Percentiles rank a stretch among this genome's conserved stretches.
These are phyloP conservation scores for Pythium phragmitis DNA, from an alignment of 352 stramenopile genomes.

Conservation along the genomic window DNA sequence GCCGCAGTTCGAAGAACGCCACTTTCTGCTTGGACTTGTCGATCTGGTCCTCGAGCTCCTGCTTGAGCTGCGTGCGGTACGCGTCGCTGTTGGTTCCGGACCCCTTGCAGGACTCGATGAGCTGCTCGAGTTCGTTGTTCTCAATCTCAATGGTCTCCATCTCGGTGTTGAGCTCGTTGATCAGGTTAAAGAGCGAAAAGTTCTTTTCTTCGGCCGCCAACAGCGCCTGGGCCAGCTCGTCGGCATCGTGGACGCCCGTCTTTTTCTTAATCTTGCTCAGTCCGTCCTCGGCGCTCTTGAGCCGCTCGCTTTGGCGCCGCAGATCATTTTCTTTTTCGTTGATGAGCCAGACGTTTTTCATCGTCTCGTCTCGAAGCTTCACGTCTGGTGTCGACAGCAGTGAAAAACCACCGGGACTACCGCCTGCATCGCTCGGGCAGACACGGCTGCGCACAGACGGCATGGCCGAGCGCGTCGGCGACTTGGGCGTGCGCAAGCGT, in stretches of 20 bases:
- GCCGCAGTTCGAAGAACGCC: slow-evolving; percentile 54
- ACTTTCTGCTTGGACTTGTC: slow-evolving; percentile 84
- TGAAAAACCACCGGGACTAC: slow-evolving; percentile 42
- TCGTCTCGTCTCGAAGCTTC: slow-evolving; percentile 72
- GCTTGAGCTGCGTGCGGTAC: slow-evolving; percentile 54
- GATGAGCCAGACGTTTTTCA: slow-evolving; percentile 73
- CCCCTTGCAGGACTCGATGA: slow-evolving; percentile 61
- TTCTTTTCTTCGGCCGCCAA: slow-evolving; percentile 92
- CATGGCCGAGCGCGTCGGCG: slow-evolving; percentile 33
- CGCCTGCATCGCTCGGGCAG: slow-evolving; percentile 15
- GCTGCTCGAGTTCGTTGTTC: slow-evolving; percentile 67
- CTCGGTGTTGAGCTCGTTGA: slow-evolving; percentile 92
- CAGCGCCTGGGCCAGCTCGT: slow-evolving; percentile 84
- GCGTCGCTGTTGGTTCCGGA: slow-evolving; percentile 61
- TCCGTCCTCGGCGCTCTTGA: slow-evolving; percentile 75
- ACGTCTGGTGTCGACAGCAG: slow-evolving; percentile 63
- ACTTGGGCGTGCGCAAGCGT: slow-evolving; percentile 60
- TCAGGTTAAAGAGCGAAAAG: slow-evolving; percentile 94
- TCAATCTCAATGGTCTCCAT: slow-evolving; percentile 88
- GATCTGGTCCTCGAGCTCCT: slow-evolving; percentile 80
- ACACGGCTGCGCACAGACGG: slow-evolving; percentile 14
- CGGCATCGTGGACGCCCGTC: slow-evolving; percentile 80
- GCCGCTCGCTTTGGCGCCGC: slow-evolving; percentile 63
- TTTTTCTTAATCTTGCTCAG: slow-evolving; percentile 88
- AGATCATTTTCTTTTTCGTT: slow-evolving; percentile 79